Evolutionary conservation across 2,329 filamentous ascomycete species (phyloP).

Genomic region (Amesomyces nigricolor): DNA sequence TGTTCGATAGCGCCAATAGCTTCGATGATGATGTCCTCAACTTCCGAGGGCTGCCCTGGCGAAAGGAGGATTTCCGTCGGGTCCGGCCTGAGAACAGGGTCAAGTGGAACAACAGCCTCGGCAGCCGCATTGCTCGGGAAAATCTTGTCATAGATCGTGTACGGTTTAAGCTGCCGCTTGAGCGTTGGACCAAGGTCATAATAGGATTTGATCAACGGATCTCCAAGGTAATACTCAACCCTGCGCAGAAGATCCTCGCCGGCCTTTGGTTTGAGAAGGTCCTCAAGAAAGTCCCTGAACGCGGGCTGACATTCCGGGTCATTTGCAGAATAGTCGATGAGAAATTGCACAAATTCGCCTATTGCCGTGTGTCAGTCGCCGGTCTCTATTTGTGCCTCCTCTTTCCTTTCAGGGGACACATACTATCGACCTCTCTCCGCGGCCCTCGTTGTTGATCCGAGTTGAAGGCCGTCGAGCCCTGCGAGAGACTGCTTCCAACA

Average conservation of each 20-base stretch:
- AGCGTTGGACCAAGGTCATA: constrained; percentile 3
- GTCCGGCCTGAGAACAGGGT: constrained; percentile 1
- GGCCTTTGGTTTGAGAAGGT: constrained; percentile 6
- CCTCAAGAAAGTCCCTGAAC: constrained; percentile 15
- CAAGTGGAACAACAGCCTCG: not conserved
- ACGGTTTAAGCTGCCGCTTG: not conserved
- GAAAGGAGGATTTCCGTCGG: not conserved
- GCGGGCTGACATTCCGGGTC: constrained; percentile 11
- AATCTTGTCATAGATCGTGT: constrained; percentile 10
- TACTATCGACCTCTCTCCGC: not conserved
- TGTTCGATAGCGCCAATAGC: not conserved
- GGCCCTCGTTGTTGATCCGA: not conserved
- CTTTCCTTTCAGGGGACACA: not conserved
- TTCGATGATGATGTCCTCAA: not conserved
- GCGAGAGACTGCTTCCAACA: too few relatives aligned
- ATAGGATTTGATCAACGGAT: constrained; percentile 8
- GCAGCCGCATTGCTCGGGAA: not conserved
- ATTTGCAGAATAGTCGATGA: constrained; percentile 11
- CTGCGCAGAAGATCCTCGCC: not conserved
- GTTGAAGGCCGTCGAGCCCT: too few relatives aligned
- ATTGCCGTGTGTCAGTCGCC: not conserved
- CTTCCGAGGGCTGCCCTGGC: not conserved
- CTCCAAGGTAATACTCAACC: constrained; percentile 6
- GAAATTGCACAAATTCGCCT: constrained; percentile 14
- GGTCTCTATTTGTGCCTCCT: not conserved